phyloP scores from a whole-genome alignment of 257 asterid genomes.

The Jacaranda mimosifolia region DNA sequence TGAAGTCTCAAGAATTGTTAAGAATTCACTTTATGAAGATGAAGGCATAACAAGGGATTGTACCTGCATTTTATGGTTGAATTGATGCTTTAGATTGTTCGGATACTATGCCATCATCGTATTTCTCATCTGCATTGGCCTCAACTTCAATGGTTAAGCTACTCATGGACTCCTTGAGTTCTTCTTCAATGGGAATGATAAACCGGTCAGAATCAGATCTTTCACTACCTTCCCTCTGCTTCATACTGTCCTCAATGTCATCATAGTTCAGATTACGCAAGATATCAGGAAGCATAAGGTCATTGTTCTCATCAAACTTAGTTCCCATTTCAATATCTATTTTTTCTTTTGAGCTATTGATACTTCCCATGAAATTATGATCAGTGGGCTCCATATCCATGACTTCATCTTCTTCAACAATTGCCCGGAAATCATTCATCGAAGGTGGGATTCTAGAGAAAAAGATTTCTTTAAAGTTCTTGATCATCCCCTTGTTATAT shows the following conservation, averaged over 20 bases:
- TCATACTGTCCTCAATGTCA: constrained; percentile 57
- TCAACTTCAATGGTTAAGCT: constrained; percentile 41
- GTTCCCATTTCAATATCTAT: constrained; percentile 81
- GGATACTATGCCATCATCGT: constrained; percentile 35
- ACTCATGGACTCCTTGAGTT: constrained; percentile 41
- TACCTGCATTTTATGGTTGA: constrained; percentile 43
- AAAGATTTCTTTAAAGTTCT: constrained; percentile 74
- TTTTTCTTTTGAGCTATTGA: constrained; percentile 64
- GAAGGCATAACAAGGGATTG: neutral
- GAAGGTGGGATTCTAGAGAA: constrained; percentile 84
- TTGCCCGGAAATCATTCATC: constrained; percentile 63
- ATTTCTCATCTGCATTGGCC: constrained; percentile 37
- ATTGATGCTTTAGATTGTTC: constrained; percentile 38
- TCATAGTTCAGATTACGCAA: constrained; percentile 62
- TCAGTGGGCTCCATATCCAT: constrained; percentile 45
- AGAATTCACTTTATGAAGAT: no score
- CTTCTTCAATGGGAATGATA: constrained; percentile 48
- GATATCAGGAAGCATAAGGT: constrained; percentile 65
- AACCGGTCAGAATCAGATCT: constrained; percentile 44
- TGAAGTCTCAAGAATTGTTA: no score
- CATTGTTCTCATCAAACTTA: constrained; percentile 49
- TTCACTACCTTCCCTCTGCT: constrained; percentile 53
- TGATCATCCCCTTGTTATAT: constrained; percentile 73
- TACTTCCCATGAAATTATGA: constrained; percentile 47
- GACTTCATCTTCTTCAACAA: constrained; percentile 65